Conservation (phyloP, 208 protist species). For the Balamuthia mandrillaris region DNA sequence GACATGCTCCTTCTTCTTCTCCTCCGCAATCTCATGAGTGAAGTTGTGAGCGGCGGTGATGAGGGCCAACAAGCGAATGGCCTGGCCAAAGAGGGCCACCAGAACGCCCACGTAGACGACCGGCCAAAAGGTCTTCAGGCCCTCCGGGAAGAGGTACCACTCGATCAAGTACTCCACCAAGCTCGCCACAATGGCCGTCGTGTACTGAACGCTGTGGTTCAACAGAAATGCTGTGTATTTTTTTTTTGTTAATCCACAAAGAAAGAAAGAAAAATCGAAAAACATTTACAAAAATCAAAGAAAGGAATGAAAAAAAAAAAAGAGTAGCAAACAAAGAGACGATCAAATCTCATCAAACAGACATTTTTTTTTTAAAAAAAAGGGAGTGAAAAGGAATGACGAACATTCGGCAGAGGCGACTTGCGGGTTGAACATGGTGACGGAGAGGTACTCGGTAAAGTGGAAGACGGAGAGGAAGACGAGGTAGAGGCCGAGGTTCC, state of each 20-base stretch:
- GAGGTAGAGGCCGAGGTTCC: not conserved
- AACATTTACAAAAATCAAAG: not conserved
- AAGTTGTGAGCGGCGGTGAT: conserved; percentile 61
- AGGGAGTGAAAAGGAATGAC: not conserved
- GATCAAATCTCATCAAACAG: not conserved
- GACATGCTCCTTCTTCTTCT: conserved; percentile 67
- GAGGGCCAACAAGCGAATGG: conserved; percentile 41
- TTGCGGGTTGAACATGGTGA: conserved; percentile 10
- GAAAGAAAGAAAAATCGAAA: not conserved
- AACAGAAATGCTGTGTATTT: conserved; percentile 45
- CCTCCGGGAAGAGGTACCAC: conserved; percentile 53
- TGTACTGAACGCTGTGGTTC: conserved; percentile 58
- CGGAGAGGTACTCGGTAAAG: not conserved
- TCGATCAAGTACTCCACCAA: conserved; percentile 61
- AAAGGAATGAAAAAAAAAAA: not conserved
- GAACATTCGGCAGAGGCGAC: conserved; percentile 8
- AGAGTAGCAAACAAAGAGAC: not conserved
- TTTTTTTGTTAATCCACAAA: not conserved
- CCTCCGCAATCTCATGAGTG: conserved; percentile 45
- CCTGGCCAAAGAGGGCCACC: conserved; percentile 3
- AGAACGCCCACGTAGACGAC: conserved; percentile 26
- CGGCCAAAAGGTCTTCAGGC: conserved; percentile 29
- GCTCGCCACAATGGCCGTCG: conserved; percentile 34
- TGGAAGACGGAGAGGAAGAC: conserved; percentile 12
- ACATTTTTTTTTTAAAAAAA: not conserved